Evolutionary conservation across 78 protist genomes (phyloP).

Genomic region (Dictyostelium discoideum): DNA sequence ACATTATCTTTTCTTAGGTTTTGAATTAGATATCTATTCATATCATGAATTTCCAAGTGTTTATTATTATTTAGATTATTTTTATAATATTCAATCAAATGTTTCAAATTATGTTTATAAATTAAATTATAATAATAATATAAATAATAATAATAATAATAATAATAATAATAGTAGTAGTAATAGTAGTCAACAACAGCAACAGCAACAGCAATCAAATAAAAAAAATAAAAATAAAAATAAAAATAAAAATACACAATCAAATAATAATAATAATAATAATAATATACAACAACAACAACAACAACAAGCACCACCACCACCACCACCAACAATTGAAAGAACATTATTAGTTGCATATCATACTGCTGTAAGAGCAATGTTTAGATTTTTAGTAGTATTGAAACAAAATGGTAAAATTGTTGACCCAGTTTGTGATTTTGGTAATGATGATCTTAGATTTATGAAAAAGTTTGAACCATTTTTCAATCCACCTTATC

Average conservation of each 20-base stretch:
- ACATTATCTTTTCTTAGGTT: slow-evolving; percentile 44
- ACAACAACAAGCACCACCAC: neutral
- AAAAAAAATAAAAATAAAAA: neutral
- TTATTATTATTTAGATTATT: slow-evolving; percentile 50
- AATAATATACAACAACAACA: neutral
- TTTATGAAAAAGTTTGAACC: slow-evolving; percentile 47
- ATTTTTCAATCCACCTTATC: slow-evolving; percentile 49
- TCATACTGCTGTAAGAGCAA: neutral
- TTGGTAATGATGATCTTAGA: slow-evolving; percentile 15
- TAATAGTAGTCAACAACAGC: neutral
- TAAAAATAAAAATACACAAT: neutral
- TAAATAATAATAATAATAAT: neutral
- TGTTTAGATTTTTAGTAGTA: slow-evolving; percentile 12
- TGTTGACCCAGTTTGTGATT: neutral
- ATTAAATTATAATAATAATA: neutral
- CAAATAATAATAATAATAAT: neutral
- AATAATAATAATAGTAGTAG: neutral
- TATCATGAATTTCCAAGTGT: slow-evolving; percentile 29
- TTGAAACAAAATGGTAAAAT: neutral
- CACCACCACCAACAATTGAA: slow-evolving; percentile 11
- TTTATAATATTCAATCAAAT: neutral
- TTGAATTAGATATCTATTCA: slow-evolving; percentile 36
- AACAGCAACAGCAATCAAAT: neutral
- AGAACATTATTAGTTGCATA: neutral
- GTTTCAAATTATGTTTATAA: slow-evolving; percentile 12